These are phyloP conservation scores for Gilbertella persicaria DNA, from an alignment of 371 early-diverging fungal genomes.

Conservation along the genomic window DNA sequence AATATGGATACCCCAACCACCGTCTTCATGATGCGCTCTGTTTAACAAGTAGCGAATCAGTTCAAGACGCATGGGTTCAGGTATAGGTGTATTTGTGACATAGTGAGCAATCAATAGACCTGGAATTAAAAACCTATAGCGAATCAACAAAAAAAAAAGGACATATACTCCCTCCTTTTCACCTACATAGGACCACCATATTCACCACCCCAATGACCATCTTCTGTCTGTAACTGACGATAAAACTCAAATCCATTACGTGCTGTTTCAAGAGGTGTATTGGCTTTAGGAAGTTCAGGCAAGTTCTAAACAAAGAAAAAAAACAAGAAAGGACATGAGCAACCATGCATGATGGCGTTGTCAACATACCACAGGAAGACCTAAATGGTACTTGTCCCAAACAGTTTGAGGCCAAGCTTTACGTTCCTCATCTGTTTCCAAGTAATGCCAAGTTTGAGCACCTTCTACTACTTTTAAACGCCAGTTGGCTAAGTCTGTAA, in stretches of 20 bases:
- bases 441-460: conserved; percentile 93
- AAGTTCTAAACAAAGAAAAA: conserved; percentile 47
- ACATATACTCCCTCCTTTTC: neutral
- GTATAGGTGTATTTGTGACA: conserved; percentile 72
- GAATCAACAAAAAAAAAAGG: neutral
- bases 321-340: neutral
- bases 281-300: conserved; percentile 46
- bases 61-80: conserved; percentile 69
- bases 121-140: conserved; percentile 79
- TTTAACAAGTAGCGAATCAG: conserved; percentile 87
- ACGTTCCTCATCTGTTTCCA: conserved; percentile 65
- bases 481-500: conserved; percentile 80
- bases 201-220: conserved; percentile 97
- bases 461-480: conserved; percentile 79
- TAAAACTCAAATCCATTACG: conserved; percentile 89
- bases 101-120: conserved; percentile 87
- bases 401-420: conserved; percentile 75
- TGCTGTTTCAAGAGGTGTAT: conserved; percentile 79
- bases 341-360: neutral
- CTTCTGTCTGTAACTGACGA: conserved; percentile 85
- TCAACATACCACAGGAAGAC: conserved; percentile 63
- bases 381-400: conserved; percentile 90
- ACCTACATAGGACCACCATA: conserved; percentile 93
- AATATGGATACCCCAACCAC: conserved; percentile 97
- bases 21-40: conserved; percentile 80